Percentiles rank a stretch among this genome's conserved stretches.
Evolutionary conservation across 2,329 filamentous ascomycete genomes (phyloP).

Genomic region (Arachnopeziza araneosa): DNA sequence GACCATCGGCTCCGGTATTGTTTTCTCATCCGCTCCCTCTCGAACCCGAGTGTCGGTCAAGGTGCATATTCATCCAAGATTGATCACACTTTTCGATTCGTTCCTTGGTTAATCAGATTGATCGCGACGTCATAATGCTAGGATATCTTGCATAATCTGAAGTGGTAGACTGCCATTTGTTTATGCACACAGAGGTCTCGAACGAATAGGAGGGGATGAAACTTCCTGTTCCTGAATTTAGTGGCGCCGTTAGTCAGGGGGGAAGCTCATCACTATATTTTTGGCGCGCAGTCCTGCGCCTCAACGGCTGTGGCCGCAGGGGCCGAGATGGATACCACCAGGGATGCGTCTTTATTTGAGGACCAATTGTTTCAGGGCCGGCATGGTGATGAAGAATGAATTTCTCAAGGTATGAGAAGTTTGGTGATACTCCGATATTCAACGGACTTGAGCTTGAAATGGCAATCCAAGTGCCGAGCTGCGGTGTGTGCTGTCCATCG

Average conservation of each 20-base stretch:
- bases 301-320: background rate
- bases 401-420: background rate
- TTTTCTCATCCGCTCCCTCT: background rate
- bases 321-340: background rate
- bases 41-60: background rate
- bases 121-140: background rate
- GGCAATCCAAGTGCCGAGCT: background rate
- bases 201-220: background rate
- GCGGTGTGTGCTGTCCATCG: background rate
- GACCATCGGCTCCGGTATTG: no score
- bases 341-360: background rate
- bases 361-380: background rate
- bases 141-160: background rate
- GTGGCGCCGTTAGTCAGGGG: slow-evolving; percentile 12
- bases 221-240: background rate
- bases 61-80: background rate
- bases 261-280: background rate
- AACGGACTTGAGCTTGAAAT: background rate
- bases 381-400: background rate
- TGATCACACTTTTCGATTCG: background rate
- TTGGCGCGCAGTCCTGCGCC: background rate
- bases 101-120: background rate
- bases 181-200: background rate
- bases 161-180: background rate
- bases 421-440: background rate